Conservation (phyloP, 768 basidiomycete genomes). For the Lentinula sp. region DNA sequence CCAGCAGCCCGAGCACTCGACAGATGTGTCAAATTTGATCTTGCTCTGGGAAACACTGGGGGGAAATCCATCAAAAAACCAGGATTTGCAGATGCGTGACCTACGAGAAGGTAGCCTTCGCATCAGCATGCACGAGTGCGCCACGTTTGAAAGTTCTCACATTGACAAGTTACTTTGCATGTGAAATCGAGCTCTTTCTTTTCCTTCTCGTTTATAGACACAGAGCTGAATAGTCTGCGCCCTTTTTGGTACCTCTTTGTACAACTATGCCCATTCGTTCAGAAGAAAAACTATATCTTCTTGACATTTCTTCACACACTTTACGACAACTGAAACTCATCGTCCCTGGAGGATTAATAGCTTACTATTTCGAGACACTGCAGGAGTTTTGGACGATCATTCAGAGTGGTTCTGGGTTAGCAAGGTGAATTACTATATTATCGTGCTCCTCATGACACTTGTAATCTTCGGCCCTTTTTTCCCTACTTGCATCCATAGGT, state of each 20-base stretch:
- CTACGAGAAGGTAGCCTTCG: too few species aligned
- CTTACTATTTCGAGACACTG: slow-evolving; percentile 56
- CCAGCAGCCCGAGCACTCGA: too few species aligned
- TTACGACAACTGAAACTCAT: slow-evolving; percentile 71
- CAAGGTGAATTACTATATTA: slow-evolving; percentile 35
- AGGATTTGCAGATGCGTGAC: too few species aligned
- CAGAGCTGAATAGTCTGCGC: background rate
- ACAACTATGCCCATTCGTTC: background rate
- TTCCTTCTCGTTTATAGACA: background rate
- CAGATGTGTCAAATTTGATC: too few species aligned
- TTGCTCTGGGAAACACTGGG: too few species aligned
- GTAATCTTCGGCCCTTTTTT: background rate
- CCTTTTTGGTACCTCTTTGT: background rate
- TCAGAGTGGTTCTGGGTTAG: slow-evolving; percentile 35
- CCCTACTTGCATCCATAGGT: slow-evolving; percentile 26
- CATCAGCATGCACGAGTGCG: background rate
- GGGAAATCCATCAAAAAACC: too few species aligned
- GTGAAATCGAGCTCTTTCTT: too few species aligned
- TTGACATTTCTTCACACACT: slow-evolving; percentile 38
- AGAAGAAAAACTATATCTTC: background rate
- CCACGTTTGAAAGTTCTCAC: background rate
- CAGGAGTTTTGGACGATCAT: slow-evolving; percentile 37
- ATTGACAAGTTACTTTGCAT: background rate
- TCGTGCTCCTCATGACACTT: background rate
- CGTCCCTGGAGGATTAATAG: slow-evolving; percentile 59